phyloP scores from a whole-genome alignment of 179 eudicot genomes.

The Spinacia oleracea region DNA sequence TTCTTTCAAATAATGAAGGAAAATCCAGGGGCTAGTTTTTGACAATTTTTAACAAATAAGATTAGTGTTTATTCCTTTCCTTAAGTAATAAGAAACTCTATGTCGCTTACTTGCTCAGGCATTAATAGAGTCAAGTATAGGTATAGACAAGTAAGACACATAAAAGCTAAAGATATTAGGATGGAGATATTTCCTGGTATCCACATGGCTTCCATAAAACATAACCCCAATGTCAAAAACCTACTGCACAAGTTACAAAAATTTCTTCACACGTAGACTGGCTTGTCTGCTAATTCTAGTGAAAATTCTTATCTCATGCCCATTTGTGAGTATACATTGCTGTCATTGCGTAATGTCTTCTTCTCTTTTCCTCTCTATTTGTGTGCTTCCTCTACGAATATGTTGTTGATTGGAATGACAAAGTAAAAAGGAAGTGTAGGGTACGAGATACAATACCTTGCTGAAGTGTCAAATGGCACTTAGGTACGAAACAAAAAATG shows the following conservation, averaged over 20 bases:
- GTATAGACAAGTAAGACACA: no score
- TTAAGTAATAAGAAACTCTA: not conserved
- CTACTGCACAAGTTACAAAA: no score
- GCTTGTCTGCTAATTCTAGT: no score
- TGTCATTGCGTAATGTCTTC: not conserved
- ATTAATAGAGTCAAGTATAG: no score
- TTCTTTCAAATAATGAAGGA: not conserved
- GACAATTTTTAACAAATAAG: not conserved
- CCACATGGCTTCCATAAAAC: no score
- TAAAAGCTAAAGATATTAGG: no score
- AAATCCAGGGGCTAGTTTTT: not conserved
- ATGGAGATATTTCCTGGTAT: no score
- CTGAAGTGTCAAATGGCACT: not conserved
- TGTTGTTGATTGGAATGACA: not conserved
- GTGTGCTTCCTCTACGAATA: not conserved
- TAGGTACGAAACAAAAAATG: not conserved
- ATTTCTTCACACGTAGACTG: no score
- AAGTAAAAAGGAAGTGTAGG: not conserved
- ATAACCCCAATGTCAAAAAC: no score
- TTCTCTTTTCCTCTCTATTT: not conserved
- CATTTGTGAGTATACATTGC: not conserved
- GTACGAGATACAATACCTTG: not conserved
- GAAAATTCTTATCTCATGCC: no score
- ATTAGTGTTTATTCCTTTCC: not conserved
- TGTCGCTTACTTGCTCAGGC: no score